These are phyloP conservation scores for Metschnikowia bowlesiae DNA, from an alignment of 805 yeast species.

Conservation along the genomic window DNA sequence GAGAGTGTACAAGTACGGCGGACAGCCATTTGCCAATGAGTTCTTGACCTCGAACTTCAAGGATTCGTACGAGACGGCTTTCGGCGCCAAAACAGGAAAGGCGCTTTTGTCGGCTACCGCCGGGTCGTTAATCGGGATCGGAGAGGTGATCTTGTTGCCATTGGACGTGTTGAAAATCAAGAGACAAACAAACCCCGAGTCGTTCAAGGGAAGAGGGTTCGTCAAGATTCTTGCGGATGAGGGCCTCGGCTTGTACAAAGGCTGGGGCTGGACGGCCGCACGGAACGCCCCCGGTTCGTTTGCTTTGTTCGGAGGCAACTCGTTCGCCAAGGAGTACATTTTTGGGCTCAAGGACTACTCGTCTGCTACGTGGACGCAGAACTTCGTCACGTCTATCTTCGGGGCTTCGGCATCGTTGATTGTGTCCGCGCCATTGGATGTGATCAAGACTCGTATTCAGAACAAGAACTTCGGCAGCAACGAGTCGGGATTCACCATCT, in stretches of 20 bases:
- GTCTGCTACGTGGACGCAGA: conserved; percentile 90
- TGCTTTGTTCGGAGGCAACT: conserved; percentile 96
- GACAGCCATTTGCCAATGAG: conserved; percentile 98
- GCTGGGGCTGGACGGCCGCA: conserved; percentile 99
- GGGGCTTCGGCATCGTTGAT: conserved; percentile 97
- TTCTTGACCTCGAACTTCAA: conserved; percentile 73
- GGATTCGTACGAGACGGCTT: conserved; percentile 62
- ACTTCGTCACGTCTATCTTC: conserved; percentile 87
- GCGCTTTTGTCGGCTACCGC: conserved; percentile 97
- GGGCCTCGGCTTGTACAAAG: conserved; percentile 90
- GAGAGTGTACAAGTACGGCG: conserved; percentile 98
- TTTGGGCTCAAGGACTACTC: conserved; percentile 83
- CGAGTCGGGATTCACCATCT: conserved; percentile 86
- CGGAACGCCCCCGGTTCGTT: conserved; percentile 99
- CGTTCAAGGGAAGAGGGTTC: conserved; percentile 98
- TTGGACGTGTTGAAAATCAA: conserved; percentile 95
- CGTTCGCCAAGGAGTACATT: conserved; percentile 96
- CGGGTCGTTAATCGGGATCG: conserved; percentile 95
- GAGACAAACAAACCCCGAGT: conserved; percentile 99
- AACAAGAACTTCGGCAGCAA: conserved; percentile 94
- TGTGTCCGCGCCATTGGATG: conserved; percentile 96
- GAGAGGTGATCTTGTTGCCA: conserved; percentile 93
- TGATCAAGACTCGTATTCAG: conserved; percentile 97
- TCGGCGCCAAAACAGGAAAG: conserved; percentile 94
- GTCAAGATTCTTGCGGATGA: conserved; percentile 80